phyloP scores from a whole-genome alignment of 208 protist species.

The Trypanosoma platydactyli region DNA sequence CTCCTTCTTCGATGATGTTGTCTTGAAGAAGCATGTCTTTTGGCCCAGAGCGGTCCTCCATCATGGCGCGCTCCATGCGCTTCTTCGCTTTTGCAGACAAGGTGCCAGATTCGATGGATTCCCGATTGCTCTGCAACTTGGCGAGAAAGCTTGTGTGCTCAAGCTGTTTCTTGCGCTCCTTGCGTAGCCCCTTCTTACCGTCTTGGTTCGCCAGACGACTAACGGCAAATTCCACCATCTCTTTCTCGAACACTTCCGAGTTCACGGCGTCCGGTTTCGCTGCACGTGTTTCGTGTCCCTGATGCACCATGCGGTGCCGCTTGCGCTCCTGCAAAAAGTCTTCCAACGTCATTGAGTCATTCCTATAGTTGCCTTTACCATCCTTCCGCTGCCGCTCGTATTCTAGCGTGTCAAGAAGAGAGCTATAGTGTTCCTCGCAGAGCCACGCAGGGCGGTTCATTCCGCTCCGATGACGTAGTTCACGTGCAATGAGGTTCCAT shows the following conservation, averaged over 20 bases:
- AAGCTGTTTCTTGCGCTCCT: constrained; percentile 98
- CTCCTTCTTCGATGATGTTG: constrained; percentile 26
- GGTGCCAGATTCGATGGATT: constrained; percentile 96
- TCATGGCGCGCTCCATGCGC: constrained; percentile 68
- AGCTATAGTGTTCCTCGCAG: constrained; percentile 99
- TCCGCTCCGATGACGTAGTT: constrained; percentile 45
- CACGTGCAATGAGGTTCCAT: constrained; percentile 98
- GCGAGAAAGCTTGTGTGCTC: constrained; percentile 97
- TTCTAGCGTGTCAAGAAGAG: constrained; percentile 92
- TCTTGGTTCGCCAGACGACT: constrained; percentile 99
- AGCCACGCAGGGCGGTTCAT: constrained; percentile 97
- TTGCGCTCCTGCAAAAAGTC: constrained; percentile 75
- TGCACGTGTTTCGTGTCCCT: constrained; percentile 95
- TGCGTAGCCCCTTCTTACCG: constrained; percentile 99
- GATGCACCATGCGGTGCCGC: constrained; percentile 50
- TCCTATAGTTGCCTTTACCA: constrained; percentile 4
- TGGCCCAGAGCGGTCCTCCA: constrained; percentile 54
- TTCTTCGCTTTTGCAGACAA: constrained; percentile 64
- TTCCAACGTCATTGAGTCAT: constrained; percentile 51
- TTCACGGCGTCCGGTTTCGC: constrained; percentile 97
- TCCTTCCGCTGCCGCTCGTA: constrained; percentile 58
- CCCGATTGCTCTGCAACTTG: constrained; percentile 96
- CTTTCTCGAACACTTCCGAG: constrained; percentile 98
- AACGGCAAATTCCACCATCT: constrained; percentile 98
- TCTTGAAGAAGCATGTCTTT: constrained; percentile 24